phyloP scores from a whole-genome alignment of 805 yeast species.

The Metschnikowia matae region DNA sequence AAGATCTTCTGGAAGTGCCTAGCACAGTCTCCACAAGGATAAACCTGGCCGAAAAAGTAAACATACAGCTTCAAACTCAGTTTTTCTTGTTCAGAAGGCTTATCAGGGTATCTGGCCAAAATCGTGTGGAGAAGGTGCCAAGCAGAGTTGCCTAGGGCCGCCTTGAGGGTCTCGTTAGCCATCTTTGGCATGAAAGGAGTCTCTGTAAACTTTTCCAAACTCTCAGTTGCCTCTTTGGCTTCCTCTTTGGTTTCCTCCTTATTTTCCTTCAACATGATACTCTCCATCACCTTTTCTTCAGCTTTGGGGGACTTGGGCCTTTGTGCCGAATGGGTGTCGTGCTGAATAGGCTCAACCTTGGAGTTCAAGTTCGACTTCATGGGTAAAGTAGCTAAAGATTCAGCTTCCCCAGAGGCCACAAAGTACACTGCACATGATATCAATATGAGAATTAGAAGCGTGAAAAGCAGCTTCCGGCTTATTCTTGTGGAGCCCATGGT shows the following conservation, averaged over 20 bases:
- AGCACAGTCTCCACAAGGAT: conserved; percentile 98
- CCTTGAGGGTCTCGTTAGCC: conserved; percentile 78
- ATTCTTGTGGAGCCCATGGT: conserved; percentile 4
- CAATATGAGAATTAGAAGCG: conserved; percentile 11
- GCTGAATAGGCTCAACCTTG: background rate
- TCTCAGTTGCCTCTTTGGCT: background rate
- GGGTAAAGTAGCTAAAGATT: conserved; percentile 6
- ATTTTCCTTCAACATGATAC: background rate
- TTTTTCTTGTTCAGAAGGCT: conserved; percentile 62
- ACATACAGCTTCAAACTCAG: conserved; percentile 62
- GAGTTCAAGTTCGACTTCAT: background rate
- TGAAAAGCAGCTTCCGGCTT: conserved; percentile 13
- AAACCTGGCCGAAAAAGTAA: conserved; percentile 78
- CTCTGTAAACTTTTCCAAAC: conserved; percentile 21
- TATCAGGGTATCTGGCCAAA: conserved; percentile 86
- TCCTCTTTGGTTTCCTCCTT: background rate
- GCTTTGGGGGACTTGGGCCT: background rate
- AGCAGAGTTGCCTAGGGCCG: conserved; percentile 84
- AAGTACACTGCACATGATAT: conserved; percentile 18
- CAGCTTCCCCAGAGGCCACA: conserved; percentile 16
- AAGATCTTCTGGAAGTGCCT: conserved; percentile 76
- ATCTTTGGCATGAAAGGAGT: conserved; percentile 86
- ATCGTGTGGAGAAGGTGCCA: conserved; percentile 92
- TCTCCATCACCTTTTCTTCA: background rate
- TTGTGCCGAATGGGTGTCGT: background rate